Evolutionary conservation across 2,329 filamentous ascomycete species (phyloP), one percentile per base, ranked within the genome.

Genomic region (Rutstroemia sp.): DNA sequence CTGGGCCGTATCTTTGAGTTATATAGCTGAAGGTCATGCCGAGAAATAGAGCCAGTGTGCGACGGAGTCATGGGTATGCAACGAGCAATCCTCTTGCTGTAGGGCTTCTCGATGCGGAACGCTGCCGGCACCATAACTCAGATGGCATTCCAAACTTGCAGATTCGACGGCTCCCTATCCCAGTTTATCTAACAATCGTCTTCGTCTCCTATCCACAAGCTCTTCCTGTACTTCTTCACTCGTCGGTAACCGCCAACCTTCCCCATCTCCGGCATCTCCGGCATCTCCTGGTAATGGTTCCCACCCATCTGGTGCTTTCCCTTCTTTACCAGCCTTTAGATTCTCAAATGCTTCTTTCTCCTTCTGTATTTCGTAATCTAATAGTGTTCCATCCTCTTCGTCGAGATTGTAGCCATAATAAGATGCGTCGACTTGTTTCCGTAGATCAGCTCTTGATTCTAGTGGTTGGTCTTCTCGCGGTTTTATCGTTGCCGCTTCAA

Each of bases 351-450:
- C 90, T 70, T 95, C 88, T 62, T 83, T 80, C 77, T 97, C 94
- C 74, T 91, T 94, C 67, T 82, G 77, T 47, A 76, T 79, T 76
- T 99, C 94, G 70, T 95, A 96, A 51, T 77, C 82, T 61, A 96
- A 70, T 67, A 97, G 70, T 47, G 79, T 83, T 0, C 87, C 89
- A 70, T 96, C 90, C 72, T 97, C 94, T 71, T 97, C 92, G 64
- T 92, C 89, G 7, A 92, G 80, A 59, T 91, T 92, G 71, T 95
- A 99, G 42, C 94, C 94, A 71, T 96, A 99, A 72, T 99, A 99
- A 34, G 86, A 87, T 12, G 94, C 94, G 73, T 99, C 90, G 8
- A 99, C 92, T 64, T 86, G 82, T 73, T 82, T 84, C 59, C 86
- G 75, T 64, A 91, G 69, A 65, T 90, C 88, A 51, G 83, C 82